Base-by-base conservation (phyloP, 2,329 filamentous ascomycete genomes). In the Fusarium chuoi region DNA sequence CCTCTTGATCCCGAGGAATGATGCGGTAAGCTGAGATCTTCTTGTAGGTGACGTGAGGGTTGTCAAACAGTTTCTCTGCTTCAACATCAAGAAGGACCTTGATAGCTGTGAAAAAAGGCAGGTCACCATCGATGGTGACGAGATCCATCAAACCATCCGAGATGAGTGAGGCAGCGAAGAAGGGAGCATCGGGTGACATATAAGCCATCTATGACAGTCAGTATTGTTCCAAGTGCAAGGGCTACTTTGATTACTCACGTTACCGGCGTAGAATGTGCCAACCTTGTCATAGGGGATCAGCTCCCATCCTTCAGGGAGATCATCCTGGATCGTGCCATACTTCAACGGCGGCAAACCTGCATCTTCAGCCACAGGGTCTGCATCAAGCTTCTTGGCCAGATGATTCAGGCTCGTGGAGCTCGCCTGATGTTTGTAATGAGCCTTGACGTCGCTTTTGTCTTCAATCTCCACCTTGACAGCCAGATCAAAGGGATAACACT, bases 241-340 rank as follows among this genome's bases (percentile, higher is more conserved):
- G 20, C 10, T 28, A 7, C 6, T 38, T 11, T 13, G 14, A 26
- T 20, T 26, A 85, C 89, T 84, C 79, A 92, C 91, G 81, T 98
- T 99, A 70, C 96, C 96, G 38, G 92, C 93, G 83, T 97, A 98
- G 81, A 99, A 97, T 78, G 94, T 98, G 52, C 95, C 95, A 62
- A 99, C 85, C 36, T 92, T 94, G 71, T 96, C 90, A 71, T 93
- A 89, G 2, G 93, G 89, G 7, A 93, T 84, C 26, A 92, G 84
- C 69, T 93, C 87, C 95, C 96, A 99, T 51, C 89, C 92, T 5
- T 89, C 84, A 0, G 95, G 95, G 1, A 98, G 81, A 22, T 92
- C 87, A 75, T 97, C 94, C 58, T 90, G 89, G 66, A 96, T 85
- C 0, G 94, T 96, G 56, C 96, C 96, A 78, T 94, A 97, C 77